A percentile compares a stretch with the other conserved stretches of the same genome.
These are phyloP conservation scores for Apophysomyces ossiformis DNA, from an alignment of 371 early-diverging fungal species.

Conservation along the genomic window DNA sequence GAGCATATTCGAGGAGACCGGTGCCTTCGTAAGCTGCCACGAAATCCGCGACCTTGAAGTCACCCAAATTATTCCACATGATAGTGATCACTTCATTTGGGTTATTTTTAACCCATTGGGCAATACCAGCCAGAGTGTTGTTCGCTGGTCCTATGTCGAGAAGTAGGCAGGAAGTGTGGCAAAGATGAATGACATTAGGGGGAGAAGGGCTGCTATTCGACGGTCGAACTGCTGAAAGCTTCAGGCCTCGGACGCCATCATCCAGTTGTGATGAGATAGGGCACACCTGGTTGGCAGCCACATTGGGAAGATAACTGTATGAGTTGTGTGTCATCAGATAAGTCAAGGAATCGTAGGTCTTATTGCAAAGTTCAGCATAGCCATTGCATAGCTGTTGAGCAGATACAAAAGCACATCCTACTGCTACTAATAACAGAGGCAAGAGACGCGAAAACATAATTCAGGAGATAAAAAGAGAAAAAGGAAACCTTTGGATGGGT, in stretches of 20 bases:
- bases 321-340: slow-evolving; percentile 73
- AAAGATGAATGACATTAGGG: slow-evolving; percentile 56
- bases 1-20: slow-evolving; percentile 55
- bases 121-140: slow-evolving; percentile 48
- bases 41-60: slow-evolving; percentile 50
- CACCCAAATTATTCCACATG: slow-evolving; percentile 65
- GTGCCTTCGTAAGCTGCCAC: slow-evolving; percentile 55
- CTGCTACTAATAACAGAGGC: slow-evolving; percentile 1
- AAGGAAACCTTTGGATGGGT: background rate
- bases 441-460: slow-evolving; percentile 4
- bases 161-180: slow-evolving; percentile 62
- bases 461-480: slow-evolving; percentile 5
- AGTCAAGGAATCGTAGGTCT: slow-evolving; percentile 55
- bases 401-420: slow-evolving; percentile 12
- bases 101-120: slow-evolving; percentile 57
- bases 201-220: slow-evolving; percentile 26
- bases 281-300: slow-evolving; percentile 68
- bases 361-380: slow-evolving; percentile 61
- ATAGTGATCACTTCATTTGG: slow-evolving; percentile 71
- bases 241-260: slow-evolving; percentile 71
- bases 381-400: slow-evolving; percentile 63
- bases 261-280: slow-evolving; percentile 61
- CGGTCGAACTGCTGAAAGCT: slow-evolving; percentile 59
- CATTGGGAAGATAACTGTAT: slow-evolving; percentile 53
- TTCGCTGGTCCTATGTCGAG: slow-evolving; percentile 58